Evolutionary conservation across 139 green algal species (phyloP), one percentile per base, ranked within the genome.

Genomic region (Gonium pectorale): DNA sequence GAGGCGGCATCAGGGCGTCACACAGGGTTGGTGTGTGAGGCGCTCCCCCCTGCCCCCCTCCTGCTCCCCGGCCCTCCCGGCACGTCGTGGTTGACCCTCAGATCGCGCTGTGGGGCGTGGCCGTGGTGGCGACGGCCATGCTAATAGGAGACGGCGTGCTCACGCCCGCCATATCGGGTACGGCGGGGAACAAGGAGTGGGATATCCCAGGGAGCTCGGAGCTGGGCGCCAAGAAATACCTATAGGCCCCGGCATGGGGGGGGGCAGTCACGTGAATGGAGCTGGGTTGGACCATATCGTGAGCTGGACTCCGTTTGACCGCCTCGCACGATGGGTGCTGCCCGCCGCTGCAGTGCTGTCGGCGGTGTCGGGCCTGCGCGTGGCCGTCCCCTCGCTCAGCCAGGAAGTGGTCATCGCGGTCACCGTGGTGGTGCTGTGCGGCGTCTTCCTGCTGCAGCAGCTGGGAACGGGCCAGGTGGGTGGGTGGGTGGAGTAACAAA

Each of bases 381-480:
- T 85, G 51, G 73, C 52, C 19, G 63, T 59, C 3, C 80, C 67
- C 27, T 44, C 38, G 1, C 80, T 89, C 7, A 67, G 54, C n/a
- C 69, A 82, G 35, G 37, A 60, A 2, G 46, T 66, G 35, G 62
- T 87, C 5, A 40, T 87, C n/a, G 86, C 63, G 8, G 35, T 90
- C n/a, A 85, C 73, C 17, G 40, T 69, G 9, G 86, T 38, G 35
- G 56, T 90, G 21, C 56, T 96, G 29, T 59, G 82, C 3, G 15
- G 86, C 13, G 86, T 96, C 11, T 96, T 96, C 80, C 3, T 40
- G 1, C 41, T 92, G 19, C 93, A 96, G 87, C 84, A 62, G 26
- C 83, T 87, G 40, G 92, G 92, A 59, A 96, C 92, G 0, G 54
- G 72, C 15, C n/a, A 72, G 8, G 70, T 95, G 11, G 7, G 67